Percentiles rank a stretch among this genome's conserved stretches.
phyloP scores from a whole-genome alignment of 768 basidiomycete species.

The Rhodotorula toruloides region DNA sequence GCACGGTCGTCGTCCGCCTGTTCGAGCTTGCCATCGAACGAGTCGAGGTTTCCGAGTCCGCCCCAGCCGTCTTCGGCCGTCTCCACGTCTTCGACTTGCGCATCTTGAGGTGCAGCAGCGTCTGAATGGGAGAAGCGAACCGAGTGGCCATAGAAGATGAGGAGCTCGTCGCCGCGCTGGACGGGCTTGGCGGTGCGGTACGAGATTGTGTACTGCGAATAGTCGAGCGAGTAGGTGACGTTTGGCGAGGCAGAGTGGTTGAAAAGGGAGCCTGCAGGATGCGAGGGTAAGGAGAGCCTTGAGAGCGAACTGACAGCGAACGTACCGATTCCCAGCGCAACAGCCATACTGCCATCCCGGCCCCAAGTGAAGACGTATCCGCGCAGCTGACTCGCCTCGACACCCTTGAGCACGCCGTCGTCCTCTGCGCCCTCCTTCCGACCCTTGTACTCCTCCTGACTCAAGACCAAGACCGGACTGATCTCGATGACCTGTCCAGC shows the following conservation, averaged over 20 bases:
- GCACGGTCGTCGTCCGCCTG: not conserved
- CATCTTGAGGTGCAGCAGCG: constrained; percentile 56
- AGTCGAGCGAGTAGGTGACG: constrained; percentile 60
- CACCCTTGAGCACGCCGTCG: constrained; percentile 45
- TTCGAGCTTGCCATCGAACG: not conserved
- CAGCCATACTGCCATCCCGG: constrained; percentile 59
- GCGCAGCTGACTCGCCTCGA: constrained; percentile 63
- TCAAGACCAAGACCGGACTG: constrained; percentile 76
- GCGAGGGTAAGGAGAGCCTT: not conserved
- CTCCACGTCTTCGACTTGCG: constrained; percentile 8
- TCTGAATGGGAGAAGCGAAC: constrained; percentile 31
- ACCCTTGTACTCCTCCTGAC: constrained; percentile 61
- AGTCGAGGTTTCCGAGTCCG: constrained; percentile 15
- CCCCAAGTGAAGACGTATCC: constrained; percentile 73
- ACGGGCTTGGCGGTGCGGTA: constrained; percentile 59
- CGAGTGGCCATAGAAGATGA: constrained; percentile 65
- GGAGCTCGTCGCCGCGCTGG: constrained; percentile 63
- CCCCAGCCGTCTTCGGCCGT: constrained; percentile 32
- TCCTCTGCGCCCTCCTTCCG: constrained; percentile 2
- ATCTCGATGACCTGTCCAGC: constrained; percentile 68
- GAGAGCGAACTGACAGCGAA: not conserved
- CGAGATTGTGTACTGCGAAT: constrained; percentile 56
- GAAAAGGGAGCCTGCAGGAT: constrained; percentile 64
- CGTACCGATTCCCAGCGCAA: constrained; percentile 71
- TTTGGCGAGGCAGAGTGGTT: constrained; percentile 68